These are phyloP conservation scores for Geotrichum macrosporum DNA, from an alignment of 1,139 yeast genomes.

Conservation along the genomic window DNA sequence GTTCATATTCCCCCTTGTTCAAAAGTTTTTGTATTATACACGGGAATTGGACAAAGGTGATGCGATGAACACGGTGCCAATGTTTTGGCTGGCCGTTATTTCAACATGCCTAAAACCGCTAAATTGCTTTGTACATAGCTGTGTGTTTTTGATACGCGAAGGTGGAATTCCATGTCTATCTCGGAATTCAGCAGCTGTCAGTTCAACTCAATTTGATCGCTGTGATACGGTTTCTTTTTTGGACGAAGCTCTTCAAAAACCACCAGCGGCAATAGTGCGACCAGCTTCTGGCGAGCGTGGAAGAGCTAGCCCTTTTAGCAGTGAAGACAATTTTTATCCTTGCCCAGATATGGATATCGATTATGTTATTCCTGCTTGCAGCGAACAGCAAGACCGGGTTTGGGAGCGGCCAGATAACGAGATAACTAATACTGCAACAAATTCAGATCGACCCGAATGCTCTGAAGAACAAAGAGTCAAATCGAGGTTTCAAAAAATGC, in stretches of 20 bases:
- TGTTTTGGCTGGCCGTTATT: constrained; percentile 61
- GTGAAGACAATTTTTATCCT: not conserved
- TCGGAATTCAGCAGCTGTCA: not conserved
- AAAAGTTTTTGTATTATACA: constrained; percentile 56
- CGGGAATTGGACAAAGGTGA: constrained; percentile 3
- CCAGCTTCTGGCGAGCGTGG: no score
- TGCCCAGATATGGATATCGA: not conserved
- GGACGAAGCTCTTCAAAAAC: no score
- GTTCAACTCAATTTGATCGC: not conserved
- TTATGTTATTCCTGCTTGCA: no score
- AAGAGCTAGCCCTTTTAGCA: not conserved
- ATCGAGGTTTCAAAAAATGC: no score
- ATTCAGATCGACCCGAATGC: no score
- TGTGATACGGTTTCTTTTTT: no score
- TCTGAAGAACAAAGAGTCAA: no score
- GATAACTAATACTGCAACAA: no score
- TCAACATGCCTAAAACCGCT: constrained; percentile 77
- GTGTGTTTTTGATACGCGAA: constrained; percentile 73
- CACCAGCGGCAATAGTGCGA: no score
- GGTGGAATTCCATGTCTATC: constrained; percentile 16
- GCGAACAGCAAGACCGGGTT: no score
- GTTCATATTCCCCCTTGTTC: constrained; percentile 79
- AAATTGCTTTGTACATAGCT: constrained; percentile 70
- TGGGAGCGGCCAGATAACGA: no score
- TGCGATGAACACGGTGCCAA: constrained; percentile 38